Evolutionary conservation across 306 rosid genomes (phyloP).

Genomic region (Glycine tomentella): DNA sequence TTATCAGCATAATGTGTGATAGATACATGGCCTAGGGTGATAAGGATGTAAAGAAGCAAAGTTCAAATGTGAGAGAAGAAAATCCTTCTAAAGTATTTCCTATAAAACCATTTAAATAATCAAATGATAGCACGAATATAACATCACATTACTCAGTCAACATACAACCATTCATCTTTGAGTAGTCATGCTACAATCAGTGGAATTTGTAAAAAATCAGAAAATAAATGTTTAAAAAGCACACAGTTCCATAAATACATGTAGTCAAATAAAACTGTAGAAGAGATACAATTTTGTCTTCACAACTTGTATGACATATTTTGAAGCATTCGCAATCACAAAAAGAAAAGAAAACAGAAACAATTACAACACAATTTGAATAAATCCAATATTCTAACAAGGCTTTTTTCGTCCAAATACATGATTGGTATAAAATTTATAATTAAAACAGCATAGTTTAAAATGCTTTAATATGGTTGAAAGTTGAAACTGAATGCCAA

Average conservation of each 20-base stretch:
- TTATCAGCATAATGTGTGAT: constrained; percentile 2
- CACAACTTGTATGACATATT: too few species aligned
- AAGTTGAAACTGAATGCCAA: not conserved
- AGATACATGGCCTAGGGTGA: not conserved
- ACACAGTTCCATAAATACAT: not conserved
- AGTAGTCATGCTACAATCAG: constrained; percentile 8
- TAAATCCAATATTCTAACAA: too few species aligned
- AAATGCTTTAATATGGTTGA: not conserved
- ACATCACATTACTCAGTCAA: constrained; percentile 1
- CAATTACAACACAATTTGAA: not conserved
- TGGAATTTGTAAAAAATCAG: not conserved
- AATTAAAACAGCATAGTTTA: not conserved
- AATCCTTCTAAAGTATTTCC: not conserved
- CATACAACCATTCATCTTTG: not conserved
- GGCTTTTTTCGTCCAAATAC: too few species aligned
- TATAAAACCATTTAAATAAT: not conserved
- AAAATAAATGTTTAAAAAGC: constrained; percentile 20
- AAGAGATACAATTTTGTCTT: constrained; percentile 9
- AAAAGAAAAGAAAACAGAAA: not conserved
- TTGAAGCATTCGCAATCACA: not conserved
- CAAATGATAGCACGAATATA: not conserved
- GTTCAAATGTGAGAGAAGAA: not conserved
- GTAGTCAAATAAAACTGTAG: not conserved
- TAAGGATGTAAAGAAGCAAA: not conserved
- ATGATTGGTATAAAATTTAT: not conserved